phyloP scores from a whole-genome alignment of 805 yeast genomes.

The Ogataea pilisensis region DNA sequence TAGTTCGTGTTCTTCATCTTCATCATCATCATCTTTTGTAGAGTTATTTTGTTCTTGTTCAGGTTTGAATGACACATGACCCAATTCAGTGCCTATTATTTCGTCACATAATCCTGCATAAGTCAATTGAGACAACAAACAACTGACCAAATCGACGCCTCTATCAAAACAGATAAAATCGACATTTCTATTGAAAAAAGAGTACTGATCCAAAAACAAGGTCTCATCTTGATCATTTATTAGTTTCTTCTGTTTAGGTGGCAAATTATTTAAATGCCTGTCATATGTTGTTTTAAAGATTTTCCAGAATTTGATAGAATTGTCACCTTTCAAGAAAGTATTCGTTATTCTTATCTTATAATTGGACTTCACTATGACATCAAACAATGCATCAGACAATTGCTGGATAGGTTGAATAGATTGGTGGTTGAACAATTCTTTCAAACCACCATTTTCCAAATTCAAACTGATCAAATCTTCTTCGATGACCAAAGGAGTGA shows the following conservation, averaged over 20 bases:
- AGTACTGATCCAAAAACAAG: slow-evolving; percentile 30
- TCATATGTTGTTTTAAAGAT: slow-evolving; percentile 32
- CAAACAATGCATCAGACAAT: slow-evolving; percentile 47
- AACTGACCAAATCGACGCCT: slow-evolving; percentile 66
- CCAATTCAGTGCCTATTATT: slow-evolving; percentile 46
- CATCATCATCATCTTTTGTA: too few species aligned
- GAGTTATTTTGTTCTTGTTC: too few species aligned
- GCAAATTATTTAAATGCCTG: slow-evolving; percentile 26
- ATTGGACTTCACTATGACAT: slow-evolving; percentile 38
- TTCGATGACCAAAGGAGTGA: slow-evolving; percentile 26
- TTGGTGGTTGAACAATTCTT: slow-evolving; percentile 40
- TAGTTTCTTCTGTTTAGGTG: slow-evolving; percentile 32
- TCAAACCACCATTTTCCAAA: slow-evolving; percentile 31
- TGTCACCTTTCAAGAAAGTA: slow-evolving; percentile 55
- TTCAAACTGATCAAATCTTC: slow-evolving; percentile 42
- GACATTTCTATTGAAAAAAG: slow-evolving; percentile 41
- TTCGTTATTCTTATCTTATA: slow-evolving; percentile 48
- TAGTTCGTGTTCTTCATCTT: slow-evolving; percentile 8
- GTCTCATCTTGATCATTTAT: slow-evolving; percentile 33
- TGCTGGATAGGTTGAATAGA: slow-evolving; percentile 43
- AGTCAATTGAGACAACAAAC: slow-evolving; percentile 70
- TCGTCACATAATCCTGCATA: slow-evolving; percentile 84
- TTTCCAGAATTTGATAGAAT: slow-evolving; percentile 46
- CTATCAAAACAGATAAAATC: slow-evolving; percentile 81
- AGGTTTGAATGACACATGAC: slow-evolving; percentile 25